Evolutionary conservation across 495 filamentous ascomycete species (phyloP), one percentile per base, ranked within the genome.

Genomic region (Hypoxylon rickii): DNA sequence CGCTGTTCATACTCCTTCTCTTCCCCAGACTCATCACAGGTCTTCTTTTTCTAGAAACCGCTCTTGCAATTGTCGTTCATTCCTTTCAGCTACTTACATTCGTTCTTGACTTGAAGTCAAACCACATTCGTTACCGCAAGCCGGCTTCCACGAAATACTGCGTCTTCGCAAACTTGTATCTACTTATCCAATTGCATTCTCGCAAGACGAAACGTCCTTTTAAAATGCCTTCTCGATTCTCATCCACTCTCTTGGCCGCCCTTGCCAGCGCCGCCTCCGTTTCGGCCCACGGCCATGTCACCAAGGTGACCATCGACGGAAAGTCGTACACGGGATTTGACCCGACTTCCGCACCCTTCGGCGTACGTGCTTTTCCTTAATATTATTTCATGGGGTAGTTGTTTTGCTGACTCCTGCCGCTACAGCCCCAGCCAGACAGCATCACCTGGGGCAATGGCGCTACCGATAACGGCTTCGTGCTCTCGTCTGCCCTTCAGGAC

Each of bases 391-490:
- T n/a, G n/a, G n/a, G n/a, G n/a, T n/a, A n/a, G n/a, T n/a, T n/a
- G n/a, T n/a, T n/a, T n/a, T n/a, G n/a, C n/a, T n/a, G n/a, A n/a
- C n/a, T n/a, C n/a, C n/a, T n/a, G n/a, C n/a, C n/a, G n/a, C n/a
- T n/a, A n/a, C n/a, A n/a, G n/a, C n/a, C 51, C 29, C 60, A 69
- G 54, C 76, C 77, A 13, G 83, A 81, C 19, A 72, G 72, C 4
- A 73, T 76, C 58, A 83, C 75, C 52, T 87, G 83, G 83, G 70
- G 74, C 17, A 76, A 74, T 16, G 59, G 74, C 21, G 76, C 78
- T 46, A 77, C 77, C n/a, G 81, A 85, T 67, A 75, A 82, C 49
- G 84, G 84, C 44, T 87, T 79, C 72, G 70, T 87, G 33, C 73
- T 77, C 36, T 81, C 78, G 31, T 63, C 69, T 50, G 67, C 64